Conservation (phyloP, 805 yeast genomes). For the Wickerhamomyces ciferrii region DNA sequence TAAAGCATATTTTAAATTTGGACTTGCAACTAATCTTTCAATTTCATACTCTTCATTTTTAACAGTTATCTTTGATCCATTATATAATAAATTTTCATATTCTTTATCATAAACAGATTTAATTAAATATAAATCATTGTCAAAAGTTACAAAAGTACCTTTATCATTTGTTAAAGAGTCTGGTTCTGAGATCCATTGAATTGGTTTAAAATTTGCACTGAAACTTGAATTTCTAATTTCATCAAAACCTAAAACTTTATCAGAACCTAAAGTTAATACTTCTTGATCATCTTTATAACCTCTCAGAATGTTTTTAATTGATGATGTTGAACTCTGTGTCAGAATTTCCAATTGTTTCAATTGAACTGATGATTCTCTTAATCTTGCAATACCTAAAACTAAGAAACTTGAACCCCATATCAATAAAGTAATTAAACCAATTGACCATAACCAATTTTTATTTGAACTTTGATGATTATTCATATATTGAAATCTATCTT, state of each 20-base stretch:
- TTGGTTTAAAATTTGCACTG: constrained; percentile 41
- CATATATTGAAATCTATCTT: neutral
- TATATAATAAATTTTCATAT: constrained; percentile 42
- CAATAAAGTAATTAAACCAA: constrained; percentile 2
- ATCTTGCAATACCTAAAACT: constrained; percentile 5
- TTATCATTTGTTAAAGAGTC: constrained; percentile 46
- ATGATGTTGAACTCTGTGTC: constrained; percentile 2
- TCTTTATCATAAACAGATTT: constrained; percentile 41
- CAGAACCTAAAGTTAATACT: neutral
- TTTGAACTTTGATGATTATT: neutral
- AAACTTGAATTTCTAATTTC: constrained; percentile 53
- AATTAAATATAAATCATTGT: constrained; percentile 44
- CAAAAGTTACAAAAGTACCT: constrained; percentile 59
- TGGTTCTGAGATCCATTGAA: constrained; percentile 67
- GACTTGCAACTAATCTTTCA: constrained; percentile 57
- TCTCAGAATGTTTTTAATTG: neutral
- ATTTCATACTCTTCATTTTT: constrained; percentile 38
- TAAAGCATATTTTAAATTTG: constrained; percentile 54
- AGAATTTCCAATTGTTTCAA: constrained; percentile 4
- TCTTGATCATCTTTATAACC: neutral
- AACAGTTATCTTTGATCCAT: constrained; percentile 40
- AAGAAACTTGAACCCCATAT: constrained; percentile 10
- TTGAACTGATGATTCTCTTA: constrained; percentile 4
- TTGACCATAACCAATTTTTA: constrained; percentile 8
- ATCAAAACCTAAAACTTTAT: constrained; percentile 24